phyloP scores from a whole-genome alignment of 768 basidiomycete genomes.

The Serendipita sp. region DNA sequence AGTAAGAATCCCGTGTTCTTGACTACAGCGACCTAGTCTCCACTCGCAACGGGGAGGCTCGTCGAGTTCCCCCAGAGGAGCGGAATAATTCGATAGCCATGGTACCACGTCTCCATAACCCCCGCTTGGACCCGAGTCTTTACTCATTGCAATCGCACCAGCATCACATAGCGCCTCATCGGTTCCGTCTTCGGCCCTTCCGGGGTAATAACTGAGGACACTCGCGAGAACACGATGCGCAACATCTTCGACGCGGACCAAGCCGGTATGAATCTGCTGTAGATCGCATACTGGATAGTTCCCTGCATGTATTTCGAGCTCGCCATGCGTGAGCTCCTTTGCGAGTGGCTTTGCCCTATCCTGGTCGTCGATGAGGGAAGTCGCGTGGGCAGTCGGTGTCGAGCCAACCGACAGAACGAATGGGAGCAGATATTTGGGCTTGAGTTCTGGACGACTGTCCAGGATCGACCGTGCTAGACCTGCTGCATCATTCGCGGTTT shows the following conservation, averaged over 20 bases:
- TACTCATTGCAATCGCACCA: slow-evolving; percentile 75
- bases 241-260: slow-evolving; percentile 41
- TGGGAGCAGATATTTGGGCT: slow-evolving; percentile 26
- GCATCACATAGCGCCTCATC: slow-evolving; percentile 75
- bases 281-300: slow-evolving; percentile 76
- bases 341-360: slow-evolving; percentile 23
- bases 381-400: slow-evolving; percentile 78
- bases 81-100: too few relatives aligned
- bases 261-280: slow-evolving; percentile 62
- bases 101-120: slow-evolving; percentile 54
- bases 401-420: slow-evolving; percentile 72
- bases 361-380: slow-evolving; percentile 27
- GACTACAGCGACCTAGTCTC: slow-evolving; percentile 21
- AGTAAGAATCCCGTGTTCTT: slow-evolving; percentile 58
- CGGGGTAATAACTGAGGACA: slow-evolving; percentile 68
- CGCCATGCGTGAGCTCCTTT: slow-evolving; percentile 32
- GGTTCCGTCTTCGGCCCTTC: slow-evolving; percentile 38
- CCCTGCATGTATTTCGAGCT: slow-evolving; percentile 64
- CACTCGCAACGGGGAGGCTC: slow-evolving; percentile 38
- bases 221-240: slow-evolving; percentile 58
- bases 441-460: slow-evolving; percentile 18
- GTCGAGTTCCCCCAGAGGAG: slow-evolving; percentile 19
- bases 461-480: slow-evolving; percentile 36
- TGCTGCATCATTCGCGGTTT: slow-evolving; percentile 53
- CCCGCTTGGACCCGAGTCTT: slow-evolving; percentile 61